Conservation (phyloP, 176 grass and related monocot genomes). For the Avena insularis region DNA sequence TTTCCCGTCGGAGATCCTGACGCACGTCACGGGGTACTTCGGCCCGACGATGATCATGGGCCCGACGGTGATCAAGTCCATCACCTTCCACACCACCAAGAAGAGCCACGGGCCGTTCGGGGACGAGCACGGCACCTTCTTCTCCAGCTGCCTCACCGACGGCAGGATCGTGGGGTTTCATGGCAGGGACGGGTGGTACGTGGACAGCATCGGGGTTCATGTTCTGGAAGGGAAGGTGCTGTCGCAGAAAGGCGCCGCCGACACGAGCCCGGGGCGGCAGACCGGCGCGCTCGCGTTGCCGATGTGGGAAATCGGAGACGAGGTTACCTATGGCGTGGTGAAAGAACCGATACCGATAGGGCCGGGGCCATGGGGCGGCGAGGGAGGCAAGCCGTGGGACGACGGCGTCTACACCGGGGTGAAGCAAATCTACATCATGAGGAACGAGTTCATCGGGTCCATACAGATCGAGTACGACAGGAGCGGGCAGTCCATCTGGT, state of each 20-base stretch:
- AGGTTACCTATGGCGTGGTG: conserved; percentile 68
- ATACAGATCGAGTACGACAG: conserved; percentile 96
- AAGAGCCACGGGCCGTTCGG: conserved; percentile 80
- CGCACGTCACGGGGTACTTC: conserved; percentile 85
- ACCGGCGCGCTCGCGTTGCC: conserved; percentile 53
- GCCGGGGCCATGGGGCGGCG: conserved; percentile 92
- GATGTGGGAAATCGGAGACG: conserved; percentile 57
- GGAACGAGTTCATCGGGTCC: conserved; percentile 66
- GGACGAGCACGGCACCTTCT: conserved; percentile 80
- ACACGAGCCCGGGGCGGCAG: conserved; percentile 35
- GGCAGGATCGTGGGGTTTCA: conserved; percentile 83
- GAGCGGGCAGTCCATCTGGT: conserved; percentile 86
- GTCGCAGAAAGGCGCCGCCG: conserved; percentile 33
- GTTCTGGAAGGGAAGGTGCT: conserved; percentile 88
- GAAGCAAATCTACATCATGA: conserved; percentile 82
- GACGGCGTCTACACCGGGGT: conserved; percentile 84
- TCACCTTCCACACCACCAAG: conserved; percentile 92
- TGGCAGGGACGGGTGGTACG: conserved; percentile 75
- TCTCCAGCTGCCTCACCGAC: conserved; percentile 76
- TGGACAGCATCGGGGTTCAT: conserved; percentile 88
- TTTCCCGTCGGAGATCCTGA: conserved; percentile 86
- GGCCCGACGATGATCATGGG: conserved; percentile 81
- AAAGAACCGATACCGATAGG: conserved; percentile 78
- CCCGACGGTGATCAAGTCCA: conserved; percentile 72
- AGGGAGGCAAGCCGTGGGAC: conserved; percentile 86